Base-by-base conservation (phyloP, 176 grass and related monocot genomes). In the Tillandsia leiboldiana region DNA sequence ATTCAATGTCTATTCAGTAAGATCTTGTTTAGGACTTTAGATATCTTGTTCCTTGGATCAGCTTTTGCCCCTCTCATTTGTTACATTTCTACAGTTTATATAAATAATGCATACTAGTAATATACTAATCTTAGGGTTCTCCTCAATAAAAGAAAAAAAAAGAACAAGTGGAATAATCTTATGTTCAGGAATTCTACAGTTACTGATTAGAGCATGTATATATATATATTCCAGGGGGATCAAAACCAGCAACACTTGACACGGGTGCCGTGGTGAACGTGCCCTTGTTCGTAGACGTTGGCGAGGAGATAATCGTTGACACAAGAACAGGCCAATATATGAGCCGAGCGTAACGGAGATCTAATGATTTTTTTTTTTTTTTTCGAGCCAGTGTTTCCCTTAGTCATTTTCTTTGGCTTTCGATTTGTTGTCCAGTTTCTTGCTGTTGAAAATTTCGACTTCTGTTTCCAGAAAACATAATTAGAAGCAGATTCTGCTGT, bases 311-410 rank as follows among this genome's bases (percentile, higher is more conserved):
- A 29, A 33, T 90, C 1, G 78, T 97, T 54, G 94, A 97, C 75
- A 92, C 94, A 57, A 90, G 94, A 86, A 85, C 86, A 11, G 94
- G 94, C 1, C 89, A 97, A 53, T 97, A 97, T 26, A 89, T 87
- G 74, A 85, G 78, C 62, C 71, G 94, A 29, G 94, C 89, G 14
- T 97, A 97, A 72, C 74, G 17, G 23, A 23, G 52, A 18, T 48
- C 48, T 61, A 61, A 61, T 49, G 3, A 18, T 53, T 24, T 7
- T 18, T 53, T 51, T 49, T 48, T 23, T 61, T 20, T 20, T 20
- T 20, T 23, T 61, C 42, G 62, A 82, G 17, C 51, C 20, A 10
- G 23, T 15, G 10, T 72, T 76, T 82, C 74, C 8, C 65, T 49
- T 15, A 64, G 28, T 1, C 9, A 0, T 11, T 53, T 70, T 70